Percentiles rank a stretch among this genome's conserved stretches.
phyloP scores from a whole-genome alignment of 2,329 filamentous ascomycete species.

The Kalaharituber pfeilii region DNA sequence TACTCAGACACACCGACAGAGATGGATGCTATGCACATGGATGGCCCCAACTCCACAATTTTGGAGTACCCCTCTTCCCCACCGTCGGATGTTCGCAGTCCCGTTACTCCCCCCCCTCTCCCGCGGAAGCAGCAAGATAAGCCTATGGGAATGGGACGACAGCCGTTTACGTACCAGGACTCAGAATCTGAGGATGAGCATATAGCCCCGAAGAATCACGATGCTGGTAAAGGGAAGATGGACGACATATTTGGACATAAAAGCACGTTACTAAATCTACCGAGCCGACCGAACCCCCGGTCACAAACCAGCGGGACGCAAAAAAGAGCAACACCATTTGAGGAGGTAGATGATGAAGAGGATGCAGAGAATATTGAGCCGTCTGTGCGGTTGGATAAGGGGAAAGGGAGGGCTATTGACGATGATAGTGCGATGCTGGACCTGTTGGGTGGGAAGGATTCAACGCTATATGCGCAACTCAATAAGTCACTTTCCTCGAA shows the following conservation, averaged over 20 bases:
- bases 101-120: background rate
- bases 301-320: background rate
- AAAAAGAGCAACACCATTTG: background rate
- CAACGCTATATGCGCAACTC: background rate
- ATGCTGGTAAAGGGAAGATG: background rate
- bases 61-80: constrained; percentile 12
- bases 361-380: constrained; percentile 9
- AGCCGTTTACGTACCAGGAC: constrained; percentile 7
- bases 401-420: background rate
- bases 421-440: background rate
- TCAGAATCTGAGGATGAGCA: constrained; percentile 14
- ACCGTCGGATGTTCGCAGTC: constrained; percentile 6
- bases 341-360: constrained; percentile 3
- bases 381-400: constrained; percentile 4
- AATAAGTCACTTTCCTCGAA: background rate
- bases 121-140: constrained; percentile 3
- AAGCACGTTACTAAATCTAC: background rate
- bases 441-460: background rate
- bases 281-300: constrained; percentile 1
- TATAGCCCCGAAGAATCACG: background rate
- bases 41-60: constrained; percentile 8
- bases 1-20: constrained; percentile 1
- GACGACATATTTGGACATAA: background rate
- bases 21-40: constrained; percentile 6
- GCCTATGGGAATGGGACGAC: constrained; percentile 1